Base-by-base conservation (phyloP, 108 stramenopile genomes). In the Pseudonitzschia multistriata region DNA sequence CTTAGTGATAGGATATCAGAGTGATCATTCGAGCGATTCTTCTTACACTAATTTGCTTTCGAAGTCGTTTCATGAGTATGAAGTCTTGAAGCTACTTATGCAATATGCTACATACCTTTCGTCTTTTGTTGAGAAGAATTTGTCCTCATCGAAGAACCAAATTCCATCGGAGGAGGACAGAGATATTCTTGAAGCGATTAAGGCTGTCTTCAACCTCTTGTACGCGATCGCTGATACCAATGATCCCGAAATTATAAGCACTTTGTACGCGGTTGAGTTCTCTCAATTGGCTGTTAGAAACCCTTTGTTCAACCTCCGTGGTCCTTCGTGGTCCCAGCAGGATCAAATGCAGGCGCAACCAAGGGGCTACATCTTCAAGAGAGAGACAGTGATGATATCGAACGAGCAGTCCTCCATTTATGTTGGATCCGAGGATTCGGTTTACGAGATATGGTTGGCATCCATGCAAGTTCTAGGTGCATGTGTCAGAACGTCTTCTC, bases 391-490 rank as follows among this genome's bases (percentile, higher is more conserved):
- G 24, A 64, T 45, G 68, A 50, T 62, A 19, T 66, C 33, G 62
- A 68, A 34, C 56, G 21, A 47, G 39, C 35, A 25, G 22, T 31
- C 36, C 13, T 35, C 40, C 21, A 45, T 61, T 24, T 28, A 36
- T 13, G 47, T 72, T 7, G 72, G 72, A 8, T 47, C 59, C 21
- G 45, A 55, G 27, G 80, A 81, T 59, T 74, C 80, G 3, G 13
- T 70, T 5, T 74, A 72, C 65, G 34, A 33, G 21, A 71, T 75
- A 30, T 81, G 80, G 80, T 35, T 67, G 49, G 71, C 80, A 21
- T 62, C 80, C 3, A 75, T 81, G 45, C 64, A 65, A 49, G 56
- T 79, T 60, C 10, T 79, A 28, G 57, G 57, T 21, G 59, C 68
- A 49, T 56, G 48, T 29, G 48, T 77, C 0, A 28, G 69, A 30